Conservation (phyloP, 1,284 basidiomycete genomes). For the Fistulinella staudtii region DNA sequence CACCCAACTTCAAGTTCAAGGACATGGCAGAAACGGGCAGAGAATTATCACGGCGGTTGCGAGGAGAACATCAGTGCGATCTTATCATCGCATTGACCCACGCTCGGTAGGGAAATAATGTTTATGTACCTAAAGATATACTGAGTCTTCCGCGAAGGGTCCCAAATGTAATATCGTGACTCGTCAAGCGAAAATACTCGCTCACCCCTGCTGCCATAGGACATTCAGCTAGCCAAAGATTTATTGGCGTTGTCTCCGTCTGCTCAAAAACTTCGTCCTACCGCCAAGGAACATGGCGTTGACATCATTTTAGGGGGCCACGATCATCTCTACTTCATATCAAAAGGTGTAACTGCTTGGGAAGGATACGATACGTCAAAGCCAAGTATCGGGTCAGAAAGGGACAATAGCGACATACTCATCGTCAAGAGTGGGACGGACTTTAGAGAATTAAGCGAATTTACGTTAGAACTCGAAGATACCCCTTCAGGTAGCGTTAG, state of each 20-base stretch:
- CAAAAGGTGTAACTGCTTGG: slow-evolving; percentile 73
- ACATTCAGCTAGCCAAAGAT: slow-evolving; percentile 59
- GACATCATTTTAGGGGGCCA: slow-evolving; percentile 89
- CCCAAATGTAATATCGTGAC: slow-evolving; percentile 42
- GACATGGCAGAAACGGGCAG: slow-evolving; percentile 52
- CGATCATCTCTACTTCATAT: slow-evolving; percentile 85
- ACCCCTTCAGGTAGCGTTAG: slow-evolving; percentile 64
- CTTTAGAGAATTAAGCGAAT: slow-evolving; percentile 82
- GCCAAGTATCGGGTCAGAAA: slow-evolving; percentile 66
- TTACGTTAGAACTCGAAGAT: slow-evolving; percentile 60
- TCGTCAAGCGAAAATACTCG: slow-evolving; percentile 33
- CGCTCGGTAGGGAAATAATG: slow-evolving; percentile 39
- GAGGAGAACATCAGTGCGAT: slow-evolving; percentile 58
- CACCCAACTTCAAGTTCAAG: slow-evolving; percentile 54
- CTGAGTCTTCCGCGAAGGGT: slow-evolving; percentile 27
- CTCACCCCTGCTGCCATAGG: slow-evolving; percentile 40
- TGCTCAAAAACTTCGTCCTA: slow-evolving; percentile 42
- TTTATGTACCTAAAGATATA: not conserved
- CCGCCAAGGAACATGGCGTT: slow-evolving; percentile 65
- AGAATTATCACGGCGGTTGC: slow-evolving; percentile 53
- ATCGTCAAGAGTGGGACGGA: slow-evolving; percentile 89
- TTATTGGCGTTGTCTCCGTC: slow-evolving; percentile 58
- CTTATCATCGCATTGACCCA: slow-evolving; percentile 70
- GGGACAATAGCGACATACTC: slow-evolving; percentile 68
- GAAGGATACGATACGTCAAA: slow-evolving; percentile 60